A percentile compares a stretch with the other conserved stretches of the same genome.
phyloP scores from a whole-genome alignment of 148 eudicot genomes.

The Chenopodium berlandieri region DNA sequence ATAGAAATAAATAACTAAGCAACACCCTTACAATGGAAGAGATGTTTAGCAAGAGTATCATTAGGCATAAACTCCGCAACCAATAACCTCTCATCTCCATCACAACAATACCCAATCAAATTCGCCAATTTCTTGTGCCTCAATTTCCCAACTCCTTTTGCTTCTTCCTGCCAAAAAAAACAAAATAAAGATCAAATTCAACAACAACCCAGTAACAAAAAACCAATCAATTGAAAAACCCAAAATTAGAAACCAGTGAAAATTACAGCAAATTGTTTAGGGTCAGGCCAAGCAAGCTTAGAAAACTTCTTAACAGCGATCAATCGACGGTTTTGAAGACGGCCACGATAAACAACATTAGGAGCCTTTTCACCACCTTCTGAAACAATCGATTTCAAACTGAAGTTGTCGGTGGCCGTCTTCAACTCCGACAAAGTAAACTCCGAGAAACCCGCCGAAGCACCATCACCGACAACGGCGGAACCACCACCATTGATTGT shows the following conservation, averaged over 20 bases:
- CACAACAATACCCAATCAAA: conserved; percentile 95
- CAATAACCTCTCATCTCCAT: conserved; percentile 94
- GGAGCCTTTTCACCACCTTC: conserved; percentile 89
- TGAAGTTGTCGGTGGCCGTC: conserved; percentile 68
- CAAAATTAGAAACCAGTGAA: neutral
- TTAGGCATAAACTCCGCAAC: conserved; percentile 96
- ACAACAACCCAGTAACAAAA: conserved; percentile 9
- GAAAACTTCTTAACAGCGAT: conserved; percentile 87
- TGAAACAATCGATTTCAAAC: conserved; percentile 66
- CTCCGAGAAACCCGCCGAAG: conserved; percentile 44
- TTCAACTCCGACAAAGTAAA: conserved; percentile 61
- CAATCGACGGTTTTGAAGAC: conserved; percentile 57
- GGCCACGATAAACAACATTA: conserved; percentile 68
- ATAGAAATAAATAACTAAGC: neutral
- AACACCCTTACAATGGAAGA: conserved; percentile 75
- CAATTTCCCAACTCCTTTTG: conserved; percentile 88
- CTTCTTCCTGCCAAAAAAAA: conserved; percentile 67
- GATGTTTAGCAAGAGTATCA: conserved; percentile 92
- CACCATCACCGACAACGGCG: conserved; percentile 14
- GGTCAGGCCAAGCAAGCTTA: conserved; percentile 93
- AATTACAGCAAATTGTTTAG: conserved; percentile 81
- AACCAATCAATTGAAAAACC: neutral
- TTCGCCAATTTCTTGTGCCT: conserved; percentile 80
- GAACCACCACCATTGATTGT: conserved; percentile 27
- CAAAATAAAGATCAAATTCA: neutral